Conservation (phyloP, 2,329 filamentous ascomycete genomes). For the Trichoderma sp. region DNA sequence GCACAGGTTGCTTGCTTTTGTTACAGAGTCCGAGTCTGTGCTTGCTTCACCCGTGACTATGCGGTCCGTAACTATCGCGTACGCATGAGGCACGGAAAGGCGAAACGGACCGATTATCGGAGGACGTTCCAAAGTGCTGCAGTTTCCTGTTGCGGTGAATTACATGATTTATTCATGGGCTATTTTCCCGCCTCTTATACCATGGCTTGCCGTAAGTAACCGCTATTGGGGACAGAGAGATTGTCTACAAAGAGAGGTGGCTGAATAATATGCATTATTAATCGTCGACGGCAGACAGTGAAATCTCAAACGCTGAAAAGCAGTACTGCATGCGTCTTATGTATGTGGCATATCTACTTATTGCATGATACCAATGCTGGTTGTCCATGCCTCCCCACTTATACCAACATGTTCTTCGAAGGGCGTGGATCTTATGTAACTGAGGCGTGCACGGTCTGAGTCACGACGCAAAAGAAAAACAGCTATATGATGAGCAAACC, state of each 20-base stretch:
- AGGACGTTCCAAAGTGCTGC: background rate
- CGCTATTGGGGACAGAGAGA: background rate
- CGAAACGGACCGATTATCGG: slow-evolving; percentile 5
- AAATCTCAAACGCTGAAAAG: background rate
- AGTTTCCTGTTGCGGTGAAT: background rate
- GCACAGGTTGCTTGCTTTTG: background rate
- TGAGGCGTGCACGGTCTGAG: background rate
- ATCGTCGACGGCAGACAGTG: background rate
- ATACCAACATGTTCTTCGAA: background rate
- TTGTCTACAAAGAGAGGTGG: background rate
- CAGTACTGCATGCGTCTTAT: background rate
- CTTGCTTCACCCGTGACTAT: background rate
- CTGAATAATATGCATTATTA: background rate
- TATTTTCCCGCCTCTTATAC: background rate
- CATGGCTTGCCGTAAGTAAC: slow-evolving; percentile 7
- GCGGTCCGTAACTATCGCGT: background rate
- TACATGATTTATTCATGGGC: background rate
- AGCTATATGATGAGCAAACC: background rate
- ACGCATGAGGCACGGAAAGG: background rate
- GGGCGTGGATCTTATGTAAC: background rate
- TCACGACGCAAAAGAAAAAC: background rate
- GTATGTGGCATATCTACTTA: background rate
- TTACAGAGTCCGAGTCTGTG: background rate
- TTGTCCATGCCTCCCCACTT: background rate
- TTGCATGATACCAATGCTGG: background rate